Evolutionary conservation across 495 filamentous ascomycete genomes (phyloP).

Genomic region (Neurospora intermedia): DNA sequence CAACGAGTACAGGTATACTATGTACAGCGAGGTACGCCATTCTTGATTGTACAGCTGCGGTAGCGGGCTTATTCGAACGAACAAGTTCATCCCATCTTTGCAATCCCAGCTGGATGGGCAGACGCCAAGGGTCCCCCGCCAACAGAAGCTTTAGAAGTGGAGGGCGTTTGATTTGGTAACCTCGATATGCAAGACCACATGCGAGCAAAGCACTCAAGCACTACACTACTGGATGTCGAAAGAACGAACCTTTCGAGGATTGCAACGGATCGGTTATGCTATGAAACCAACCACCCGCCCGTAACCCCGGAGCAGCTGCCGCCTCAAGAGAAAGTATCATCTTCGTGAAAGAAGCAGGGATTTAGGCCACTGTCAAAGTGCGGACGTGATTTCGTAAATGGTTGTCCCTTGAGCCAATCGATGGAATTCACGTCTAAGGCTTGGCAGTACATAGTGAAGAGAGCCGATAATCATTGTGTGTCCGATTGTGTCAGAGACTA

Average conservation of each 20-base stretch:
- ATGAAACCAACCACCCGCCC: slow-evolving; percentile 1
- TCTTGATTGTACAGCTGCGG: not conserved
- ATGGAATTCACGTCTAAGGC: not conserved
- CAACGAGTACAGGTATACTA: not conserved
- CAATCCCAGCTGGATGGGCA: not conserved
- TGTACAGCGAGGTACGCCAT: not conserved
- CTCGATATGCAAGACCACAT: not conserved
- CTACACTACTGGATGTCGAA: not conserved
- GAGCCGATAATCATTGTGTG: not conserved
- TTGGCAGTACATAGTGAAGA: not conserved
- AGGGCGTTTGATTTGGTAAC: not conserved
- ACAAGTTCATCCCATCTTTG: not conserved
- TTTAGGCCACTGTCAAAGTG: not conserved
- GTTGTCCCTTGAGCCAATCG: not conserved
- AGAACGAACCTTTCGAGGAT: not conserved
- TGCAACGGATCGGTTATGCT: slow-evolving; percentile 8
- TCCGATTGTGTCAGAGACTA: not conserved
- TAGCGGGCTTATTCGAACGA: not conserved
- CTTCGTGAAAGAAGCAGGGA: not conserved
- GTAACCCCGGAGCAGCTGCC: not conserved
- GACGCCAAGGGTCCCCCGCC: slow-evolving; percentile 12
- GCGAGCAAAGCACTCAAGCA: not conserved
- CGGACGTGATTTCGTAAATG: not conserved
- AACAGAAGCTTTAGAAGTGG: not conserved
- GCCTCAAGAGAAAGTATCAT: not conserved